Conservation (phyloP, 148 eudicot genomes). For the Arbutus unedo region DNA sequence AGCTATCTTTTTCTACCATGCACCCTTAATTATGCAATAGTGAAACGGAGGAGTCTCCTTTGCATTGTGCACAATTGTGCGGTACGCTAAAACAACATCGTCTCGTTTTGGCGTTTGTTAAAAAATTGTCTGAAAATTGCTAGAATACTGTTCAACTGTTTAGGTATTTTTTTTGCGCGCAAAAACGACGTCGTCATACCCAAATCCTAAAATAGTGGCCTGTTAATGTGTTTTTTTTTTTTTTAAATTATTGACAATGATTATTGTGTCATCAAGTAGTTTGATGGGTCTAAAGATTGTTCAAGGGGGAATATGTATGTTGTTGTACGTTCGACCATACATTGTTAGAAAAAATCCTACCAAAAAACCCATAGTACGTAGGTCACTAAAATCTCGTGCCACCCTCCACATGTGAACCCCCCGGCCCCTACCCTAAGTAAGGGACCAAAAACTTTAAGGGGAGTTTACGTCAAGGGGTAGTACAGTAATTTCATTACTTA, state of each 20-base stretch:
- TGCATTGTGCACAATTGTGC: too few species aligned
- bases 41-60: too few species aligned
- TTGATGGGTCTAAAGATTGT: neutral
- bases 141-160: too few species aligned
- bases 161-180: too few species aligned
- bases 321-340: neutral
- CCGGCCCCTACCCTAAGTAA: neutral
- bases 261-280: neutral
- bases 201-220: too few species aligned
- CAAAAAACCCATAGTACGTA: slow-evolving; percentile 9
- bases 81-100: too few species aligned
- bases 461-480: neutral
- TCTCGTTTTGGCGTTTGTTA: too few species aligned
- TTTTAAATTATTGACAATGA: neutral
- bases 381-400: slow-evolving; percentile 14
- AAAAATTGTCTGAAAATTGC: too few species aligned
- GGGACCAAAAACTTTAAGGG: slow-evolving; percentile 2
- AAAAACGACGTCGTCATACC: too few species aligned
- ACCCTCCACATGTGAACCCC: slow-evolving; percentile 15
- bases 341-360: slow-evolving; percentile 1
- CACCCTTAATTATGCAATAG: too few species aligned
- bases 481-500: neutral
- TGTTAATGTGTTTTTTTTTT: too few species aligned
- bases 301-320: neutral
- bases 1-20: too few species aligned